Evolutionary conservation across 306 rosid genomes (phyloP).

Genomic region (Arachis stenosperma): DNA sequence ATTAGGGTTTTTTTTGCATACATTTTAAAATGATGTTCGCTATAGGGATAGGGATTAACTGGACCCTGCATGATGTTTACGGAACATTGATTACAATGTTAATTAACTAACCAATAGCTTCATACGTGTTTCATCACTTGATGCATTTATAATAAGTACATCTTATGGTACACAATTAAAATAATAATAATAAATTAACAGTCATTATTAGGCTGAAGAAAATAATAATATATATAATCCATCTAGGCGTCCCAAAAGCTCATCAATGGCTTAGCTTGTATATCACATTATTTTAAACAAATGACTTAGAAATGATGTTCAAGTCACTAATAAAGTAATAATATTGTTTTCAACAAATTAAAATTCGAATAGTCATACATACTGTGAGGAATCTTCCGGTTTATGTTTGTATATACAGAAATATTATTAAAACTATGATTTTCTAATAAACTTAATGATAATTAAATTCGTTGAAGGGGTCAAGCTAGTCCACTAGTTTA

Average conservation of each 20-base stretch:
- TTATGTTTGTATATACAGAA: not conserved
- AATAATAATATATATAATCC: too few relatives aligned
- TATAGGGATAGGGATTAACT: not conserved
- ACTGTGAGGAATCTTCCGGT: slow-evolving; percentile 1
- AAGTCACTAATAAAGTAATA: too few relatives aligned
- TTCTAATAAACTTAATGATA: not conserved
- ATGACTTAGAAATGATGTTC: too few relatives aligned
- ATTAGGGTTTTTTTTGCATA: slow-evolving; percentile 16
- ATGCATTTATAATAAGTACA: not conserved
- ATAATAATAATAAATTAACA: too few relatives aligned
- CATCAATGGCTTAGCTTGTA: too few relatives aligned
- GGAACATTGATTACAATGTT: not conserved
- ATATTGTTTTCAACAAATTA: not conserved
- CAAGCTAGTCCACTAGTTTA: slow-evolving; percentile 27
- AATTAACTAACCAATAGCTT: not conserved
- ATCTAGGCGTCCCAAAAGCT: too few relatives aligned
- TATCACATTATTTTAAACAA: too few relatives aligned
- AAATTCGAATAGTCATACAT: too few relatives aligned
- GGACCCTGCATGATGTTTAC: slow-evolving; percentile 38
- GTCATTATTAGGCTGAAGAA: too few relatives aligned
- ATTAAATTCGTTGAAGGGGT: slow-evolving; percentile 2
- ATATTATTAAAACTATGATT: not conserved
- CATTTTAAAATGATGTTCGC: slow-evolving; percentile 14
- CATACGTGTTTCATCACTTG: not conserved
- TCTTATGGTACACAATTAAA: too few relatives aligned